These are phyloP conservation scores for Exophiala spinifera DNA, from an alignment of 2,329 filamentous ascomycete species.

Conservation along the genomic window DNA sequence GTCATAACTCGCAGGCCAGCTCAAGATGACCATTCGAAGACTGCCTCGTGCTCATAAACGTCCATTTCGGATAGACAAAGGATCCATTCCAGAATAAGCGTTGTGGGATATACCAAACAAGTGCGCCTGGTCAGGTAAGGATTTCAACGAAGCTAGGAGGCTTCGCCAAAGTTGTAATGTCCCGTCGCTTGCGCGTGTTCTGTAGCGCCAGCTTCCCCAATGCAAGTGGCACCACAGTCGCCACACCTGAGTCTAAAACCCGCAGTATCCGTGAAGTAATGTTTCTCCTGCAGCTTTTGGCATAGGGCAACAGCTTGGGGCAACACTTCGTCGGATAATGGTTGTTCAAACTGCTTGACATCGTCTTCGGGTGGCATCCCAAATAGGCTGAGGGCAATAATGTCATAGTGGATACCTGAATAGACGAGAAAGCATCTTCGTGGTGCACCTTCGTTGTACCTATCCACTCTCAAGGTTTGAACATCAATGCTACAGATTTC, in stretches of 20 bases:
- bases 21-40: not conserved
- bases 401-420: conserved; percentile 91
- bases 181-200: conserved; percentile 47
- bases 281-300: conserved; percentile 62
- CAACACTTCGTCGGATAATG: conserved; percentile 51
- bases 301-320: conserved; percentile 64
- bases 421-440: conserved; percentile 73
- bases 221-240: conserved; percentile 45
- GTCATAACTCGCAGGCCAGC: too few species aligned
- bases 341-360: conserved; percentile 66
- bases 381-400: conserved; percentile 70
- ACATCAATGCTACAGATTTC: conserved; percentile 86
- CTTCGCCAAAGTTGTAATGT: conserved; percentile 51
- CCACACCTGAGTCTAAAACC: conserved; percentile 78
- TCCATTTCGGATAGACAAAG: too few species aligned
- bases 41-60: not conserved
- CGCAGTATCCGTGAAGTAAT: conserved; percentile 88
- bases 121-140: not conserved
- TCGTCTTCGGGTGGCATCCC: conserved; percentile 69
- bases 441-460: conserved; percentile 71
- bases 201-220: conserved; percentile 46
- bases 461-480: conserved; percentile 62
- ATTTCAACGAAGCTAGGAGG: conserved; percentile 29
- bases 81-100: too few species aligned
- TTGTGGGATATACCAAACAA: not conserved